Evolutionary conservation across 202 grass and related monocot species (phyloP).

Genomic region (Setaria viridis): DNA sequence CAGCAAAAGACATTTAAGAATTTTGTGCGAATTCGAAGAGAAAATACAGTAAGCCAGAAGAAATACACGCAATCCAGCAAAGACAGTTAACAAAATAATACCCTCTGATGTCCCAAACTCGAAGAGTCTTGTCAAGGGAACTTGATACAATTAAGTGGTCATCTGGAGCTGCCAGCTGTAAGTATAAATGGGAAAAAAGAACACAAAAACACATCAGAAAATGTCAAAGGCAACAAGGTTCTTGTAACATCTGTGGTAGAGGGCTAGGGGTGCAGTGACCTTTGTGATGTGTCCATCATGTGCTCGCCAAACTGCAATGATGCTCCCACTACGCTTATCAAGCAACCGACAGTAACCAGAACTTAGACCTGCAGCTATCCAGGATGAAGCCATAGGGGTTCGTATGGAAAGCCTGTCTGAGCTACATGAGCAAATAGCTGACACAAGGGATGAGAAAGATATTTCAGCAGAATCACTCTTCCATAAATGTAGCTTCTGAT

Average conservation of each 20-base stretch:
- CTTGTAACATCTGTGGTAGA: conserved; percentile 17
- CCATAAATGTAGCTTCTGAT: conserved; percentile 89
- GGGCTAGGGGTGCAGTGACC: conserved; percentile 39
- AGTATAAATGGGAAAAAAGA: conserved; percentile 34
- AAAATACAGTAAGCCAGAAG: conserved; percentile 27
- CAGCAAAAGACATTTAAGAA: conserved; percentile 38
- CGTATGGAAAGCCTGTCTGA: conserved; percentile 60
- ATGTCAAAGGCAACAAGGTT: conserved; percentile 18
- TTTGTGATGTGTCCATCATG: conserved; percentile 98
- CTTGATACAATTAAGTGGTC: conserved; percentile 95
- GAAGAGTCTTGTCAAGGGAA: conserved; percentile 90
- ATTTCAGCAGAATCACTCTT: conserved; percentile 83
- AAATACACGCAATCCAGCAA: conserved; percentile 22
- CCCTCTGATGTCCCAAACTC: conserved; percentile 95
- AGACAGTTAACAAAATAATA: conserved; percentile 51
- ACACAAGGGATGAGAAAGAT: conserved; percentile 92
- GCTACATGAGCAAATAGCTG: conserved; percentile 91
- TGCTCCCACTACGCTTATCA: conserved; percentile 78
- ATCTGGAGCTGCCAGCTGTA: conserved; percentile 79
- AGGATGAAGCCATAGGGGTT: conserved; percentile 56
- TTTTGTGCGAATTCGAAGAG: conserved; percentile 20
- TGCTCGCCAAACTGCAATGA: conserved; percentile 86
- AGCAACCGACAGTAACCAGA: conserved; percentile 91
- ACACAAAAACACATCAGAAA: conserved; percentile 44
- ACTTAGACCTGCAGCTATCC: conserved; percentile 82